Evolutionary conservation across 306 rosid species (phyloP).

Genomic region (Acacia acuminata): DNA sequence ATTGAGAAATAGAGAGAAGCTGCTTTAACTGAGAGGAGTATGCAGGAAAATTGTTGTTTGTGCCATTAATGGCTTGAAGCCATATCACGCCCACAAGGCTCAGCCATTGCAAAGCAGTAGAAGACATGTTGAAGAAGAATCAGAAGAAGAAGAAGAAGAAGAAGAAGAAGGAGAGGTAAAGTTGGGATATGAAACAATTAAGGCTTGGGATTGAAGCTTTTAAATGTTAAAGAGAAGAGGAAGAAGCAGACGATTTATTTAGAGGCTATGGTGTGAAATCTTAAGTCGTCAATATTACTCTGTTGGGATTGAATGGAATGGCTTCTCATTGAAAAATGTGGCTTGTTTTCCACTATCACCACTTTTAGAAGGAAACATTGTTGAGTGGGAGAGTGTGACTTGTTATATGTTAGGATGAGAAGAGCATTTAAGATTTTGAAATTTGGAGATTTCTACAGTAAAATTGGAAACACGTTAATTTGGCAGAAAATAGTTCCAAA

Average conservation of each 20-base stretch:
- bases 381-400: not conserved
- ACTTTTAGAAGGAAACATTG: not conserved
- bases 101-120: constrained; percentile 61
- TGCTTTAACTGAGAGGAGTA: constrained; percentile 75
- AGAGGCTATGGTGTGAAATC: constrained; percentile 21
- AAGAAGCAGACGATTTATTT: not conserved
- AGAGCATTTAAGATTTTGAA: constrained; percentile 3
- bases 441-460: no score
- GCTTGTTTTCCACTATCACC: constrained; percentile 32
- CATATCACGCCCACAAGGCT: constrained; percentile 78
- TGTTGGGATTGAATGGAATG: constrained; percentile 9
- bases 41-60: constrained; percentile 78
- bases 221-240: not conserved
- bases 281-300: not conserved
- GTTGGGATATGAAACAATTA: not conserved
- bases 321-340: constrained; percentile 34
- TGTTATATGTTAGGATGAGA: not conserved
- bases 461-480: constrained; percentile 3
- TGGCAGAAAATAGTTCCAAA: constrained; percentile 9
- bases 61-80: constrained; percentile 86
- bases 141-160: not conserved
- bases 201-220: not conserved
- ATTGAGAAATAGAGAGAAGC: constrained; percentile 64
- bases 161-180: not conserved
- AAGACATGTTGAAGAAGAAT: not conserved